phyloP scores from a whole-genome alignment of 139 green algal species.

The Astrephomene gubernaculifera region DNA sequence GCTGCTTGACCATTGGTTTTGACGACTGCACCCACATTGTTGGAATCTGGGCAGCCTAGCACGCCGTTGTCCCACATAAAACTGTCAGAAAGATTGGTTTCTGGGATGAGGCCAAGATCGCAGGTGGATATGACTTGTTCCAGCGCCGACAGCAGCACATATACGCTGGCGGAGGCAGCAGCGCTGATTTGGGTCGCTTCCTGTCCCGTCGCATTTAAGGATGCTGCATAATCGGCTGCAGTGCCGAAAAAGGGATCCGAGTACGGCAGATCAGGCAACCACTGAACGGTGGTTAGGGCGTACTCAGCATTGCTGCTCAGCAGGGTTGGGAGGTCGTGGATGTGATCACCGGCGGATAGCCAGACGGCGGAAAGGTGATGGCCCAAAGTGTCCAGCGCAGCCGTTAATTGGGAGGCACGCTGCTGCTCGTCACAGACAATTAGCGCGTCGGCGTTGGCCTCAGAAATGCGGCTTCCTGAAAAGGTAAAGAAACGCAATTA shows the following conservation, averaged over 20 bases:
- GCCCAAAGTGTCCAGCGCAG: neutral
- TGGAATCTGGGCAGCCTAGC: neutral
- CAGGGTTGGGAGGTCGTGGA: neutral
- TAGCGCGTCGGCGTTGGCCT: neutral
- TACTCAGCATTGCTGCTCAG: neutral
- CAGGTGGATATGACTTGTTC: neutral
- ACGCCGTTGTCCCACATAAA: conserved; percentile 13
- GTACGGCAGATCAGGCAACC: conserved; percentile 29
- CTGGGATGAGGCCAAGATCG: neutral
- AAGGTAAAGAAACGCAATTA: no score
- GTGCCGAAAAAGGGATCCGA: conserved; percentile 13
- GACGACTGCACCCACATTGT: neutral
- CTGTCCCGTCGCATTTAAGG: neutral
- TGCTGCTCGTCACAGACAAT: conserved; percentile 1
- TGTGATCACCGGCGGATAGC: neutral
- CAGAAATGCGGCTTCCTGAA: neutral
- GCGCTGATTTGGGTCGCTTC: neutral
- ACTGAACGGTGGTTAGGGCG: conserved; percentile 33
- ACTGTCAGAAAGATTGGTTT: neutral
- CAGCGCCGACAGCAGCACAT: conserved; percentile 34
- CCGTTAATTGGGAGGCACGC: neutral
- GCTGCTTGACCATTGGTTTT: neutral
- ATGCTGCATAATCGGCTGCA: neutral
- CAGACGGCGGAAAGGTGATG: conserved; percentile 14
- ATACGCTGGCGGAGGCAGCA: neutral